These are phyloP conservation scores for Trichocladium uniseriatum DNA, from an alignment of 495 filamentous ascomycete genomes.

Conservation along the genomic window DNA sequence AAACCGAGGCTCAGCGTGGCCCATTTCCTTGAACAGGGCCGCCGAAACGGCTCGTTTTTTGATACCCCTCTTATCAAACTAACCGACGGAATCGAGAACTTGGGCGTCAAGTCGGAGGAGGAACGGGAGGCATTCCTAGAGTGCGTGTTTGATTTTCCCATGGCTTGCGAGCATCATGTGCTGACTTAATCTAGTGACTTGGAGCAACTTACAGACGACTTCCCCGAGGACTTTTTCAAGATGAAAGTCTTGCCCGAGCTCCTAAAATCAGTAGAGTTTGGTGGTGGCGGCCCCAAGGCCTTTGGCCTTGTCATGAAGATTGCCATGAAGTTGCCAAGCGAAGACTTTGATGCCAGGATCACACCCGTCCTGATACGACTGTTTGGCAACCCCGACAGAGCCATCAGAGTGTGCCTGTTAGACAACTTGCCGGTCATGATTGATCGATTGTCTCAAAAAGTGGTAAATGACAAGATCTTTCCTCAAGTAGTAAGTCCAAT, in stretches of 20 bases:
- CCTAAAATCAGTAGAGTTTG: slow-evolving; percentile 95
- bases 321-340: slow-evolving; percentile 69
- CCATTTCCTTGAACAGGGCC: slow-evolving; percentile 85
- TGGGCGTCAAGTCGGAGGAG: slow-evolving; percentile 74
- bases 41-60: slow-evolving; percentile 75
- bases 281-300: slow-evolving; percentile 88
- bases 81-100: slow-evolving; percentile 81
- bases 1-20: slow-evolving; percentile 75
- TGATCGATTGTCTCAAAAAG: slow-evolving; percentile 76
- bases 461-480: slow-evolving; percentile 94
- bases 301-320: slow-evolving; percentile 85
- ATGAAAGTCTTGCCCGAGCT: slow-evolving; percentile 93
- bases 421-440: slow-evolving; percentile 89
- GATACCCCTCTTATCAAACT: slow-evolving; percentile 84
- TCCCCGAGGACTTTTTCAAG: slow-evolving; percentile 95
- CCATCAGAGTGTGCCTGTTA: slow-evolving; percentile 81
- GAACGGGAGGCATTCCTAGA: slow-evolving; percentile 82
- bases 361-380: slow-evolving; percentile 81
- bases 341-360: slow-evolving; percentile 78
- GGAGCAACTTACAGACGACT: slow-evolving; percentile 79
- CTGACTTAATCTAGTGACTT: slow-evolving; percentile 53
- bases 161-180: neutral
- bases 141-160: slow-evolving; percentile 39
- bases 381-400: slow-evolving; percentile 85
- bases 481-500: slow-evolving; percentile 63